A percentile compares a stretch with the other conserved stretches of the same genome.
phyloP scores from a whole-genome alignment of 1,284 basidiomycete genomes.

The Cryptococcus hybrid region DNA sequence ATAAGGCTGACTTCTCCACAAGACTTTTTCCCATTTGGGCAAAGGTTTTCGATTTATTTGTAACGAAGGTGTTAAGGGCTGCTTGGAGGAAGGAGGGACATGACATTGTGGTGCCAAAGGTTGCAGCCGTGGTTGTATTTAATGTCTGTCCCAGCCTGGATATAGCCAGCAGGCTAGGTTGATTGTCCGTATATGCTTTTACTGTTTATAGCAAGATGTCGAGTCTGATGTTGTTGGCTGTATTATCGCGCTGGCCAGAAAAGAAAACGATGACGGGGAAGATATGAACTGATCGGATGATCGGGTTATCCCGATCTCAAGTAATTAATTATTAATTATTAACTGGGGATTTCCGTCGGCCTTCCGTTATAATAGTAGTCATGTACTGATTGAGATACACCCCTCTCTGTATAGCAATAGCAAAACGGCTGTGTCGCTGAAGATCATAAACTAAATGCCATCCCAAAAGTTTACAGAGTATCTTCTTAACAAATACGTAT shows the following conservation, averaged over 20 bases:
- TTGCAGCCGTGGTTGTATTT: too few species aligned
- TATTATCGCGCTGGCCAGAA: background rate
- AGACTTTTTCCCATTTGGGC: slow-evolving; percentile 68
- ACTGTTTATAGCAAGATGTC: too few species aligned
- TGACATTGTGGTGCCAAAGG: slow-evolving; percentile 6
- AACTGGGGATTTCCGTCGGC: background rate
- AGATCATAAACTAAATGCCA: background rate
- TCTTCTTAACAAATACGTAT: slow-evolving; percentile 17
- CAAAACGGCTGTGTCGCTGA: background rate
- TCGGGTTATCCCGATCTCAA: background rate
- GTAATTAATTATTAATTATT: background rate
- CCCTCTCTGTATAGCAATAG: too few species aligned
- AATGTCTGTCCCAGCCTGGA: background rate
- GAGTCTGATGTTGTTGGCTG: background rate
- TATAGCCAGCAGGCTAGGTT: too few species aligned
- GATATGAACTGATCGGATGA: background rate
- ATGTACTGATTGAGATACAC: background rate
- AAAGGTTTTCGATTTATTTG: background rate
- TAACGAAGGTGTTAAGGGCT: slow-evolving; percentile 1
- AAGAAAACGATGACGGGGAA: background rate
- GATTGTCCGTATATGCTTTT: too few species aligned
- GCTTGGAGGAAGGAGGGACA: slow-evolving; percentile 4
- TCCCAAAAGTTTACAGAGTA: slow-evolving; percentile 12
- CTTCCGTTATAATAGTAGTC: background rate
- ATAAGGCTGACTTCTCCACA: slow-evolving; percentile 75